Evolutionary conservation across 2,329 filamentous ascomycete species (phyloP), one percentile per base, ranked within the genome.

Genomic region (Dactylellina parvicollis): DNA sequence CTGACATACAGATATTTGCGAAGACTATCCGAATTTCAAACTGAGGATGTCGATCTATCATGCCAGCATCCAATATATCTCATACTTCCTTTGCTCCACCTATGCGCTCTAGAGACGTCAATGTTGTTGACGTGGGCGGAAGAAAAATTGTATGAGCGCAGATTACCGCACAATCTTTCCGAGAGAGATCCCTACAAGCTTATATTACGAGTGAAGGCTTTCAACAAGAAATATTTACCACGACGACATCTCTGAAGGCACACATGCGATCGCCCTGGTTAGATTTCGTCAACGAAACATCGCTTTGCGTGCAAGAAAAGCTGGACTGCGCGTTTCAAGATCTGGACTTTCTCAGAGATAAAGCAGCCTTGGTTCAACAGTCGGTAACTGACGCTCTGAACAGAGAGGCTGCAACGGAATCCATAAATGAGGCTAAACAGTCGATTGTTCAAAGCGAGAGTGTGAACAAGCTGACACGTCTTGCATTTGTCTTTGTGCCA

Each of bases 401-500:
- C 18, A 44, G 69, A 9, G 69, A 65, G 56, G 69, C 69, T 1
- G 69, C 69, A 1, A 73, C 69, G 4, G 69, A 73, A 34, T 73
- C 70, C 12, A 74, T 74, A 18, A 62, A 74, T 16, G 74, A 72
- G 20, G 61, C 74, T 5, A 65, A 78, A 36, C 75, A 78, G 28
- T 79, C 78, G 2, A 81, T 81, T 20, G 76, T 75, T 7, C 79
- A 81, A 62, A 78, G 79, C 9, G 76, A 79, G n/a, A 76, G 75
- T 14, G 76, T 81, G 7, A 79, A 75, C 4, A 80, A 80, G 54
- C 75, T 83, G 1, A 83, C 82, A 0, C 79, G 81, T 22, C 77
- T 83, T 0, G 82, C 82, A 0, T 84, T 83, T 57, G 78, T 84
- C 52, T 84, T 83, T 47, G 79, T 84, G 4, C 83, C 82, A 0